Base-by-base conservation (phyloP, 345 rosid species). In the Lagerstroemia speciosa region DNA sequence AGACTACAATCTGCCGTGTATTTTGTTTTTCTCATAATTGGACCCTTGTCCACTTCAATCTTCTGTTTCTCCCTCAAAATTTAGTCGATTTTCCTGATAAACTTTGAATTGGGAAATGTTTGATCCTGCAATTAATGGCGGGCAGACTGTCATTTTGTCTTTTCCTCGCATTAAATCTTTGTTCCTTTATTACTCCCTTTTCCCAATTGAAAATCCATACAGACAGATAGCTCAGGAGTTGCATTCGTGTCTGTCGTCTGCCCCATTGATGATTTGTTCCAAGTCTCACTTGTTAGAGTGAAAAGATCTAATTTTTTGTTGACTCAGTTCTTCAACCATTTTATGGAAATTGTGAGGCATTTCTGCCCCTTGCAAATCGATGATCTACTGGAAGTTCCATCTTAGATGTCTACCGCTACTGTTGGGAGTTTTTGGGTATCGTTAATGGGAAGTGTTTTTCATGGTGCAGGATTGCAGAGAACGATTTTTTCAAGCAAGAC, bases 401-500 rank as follows among this genome's bases (percentile, higher is more conserved):
- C 5, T 6, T 58, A 10, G 34, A 27, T 58, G 63, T 10, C 29
- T 58, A 11, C 19, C 1, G 62, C 33, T 52, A n/a, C 3, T 57
- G 19, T 14, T 27, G 27, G 33, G 12, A 26, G n/a, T 34, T 37
- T 10, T 37, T 27, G 38, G n/a, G 3, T 34, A 22, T 37, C 38
- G 17, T 69, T 33, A 43, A 52, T 52, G 60, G 61, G 29, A 26
- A 4, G 40, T 43, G 32, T 66, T 70, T 31, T 32, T 65, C 72
- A 20, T 33, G 64, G 36, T 38, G 67, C 62, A 55, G 66, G 69
- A 93, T 96, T 69, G 90, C 87, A 64, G 84, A 93, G 83, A 93
- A 93, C 78, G 95, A 83, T 74, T 84, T 93, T 68, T 89, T 87
- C 84, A 91, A 89, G 78, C 96, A 89, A 74, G 98, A 91, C 55